Evolutionary conservation across 305 asterid species (phyloP).

Genomic region (Fraxinus sp.): DNA sequence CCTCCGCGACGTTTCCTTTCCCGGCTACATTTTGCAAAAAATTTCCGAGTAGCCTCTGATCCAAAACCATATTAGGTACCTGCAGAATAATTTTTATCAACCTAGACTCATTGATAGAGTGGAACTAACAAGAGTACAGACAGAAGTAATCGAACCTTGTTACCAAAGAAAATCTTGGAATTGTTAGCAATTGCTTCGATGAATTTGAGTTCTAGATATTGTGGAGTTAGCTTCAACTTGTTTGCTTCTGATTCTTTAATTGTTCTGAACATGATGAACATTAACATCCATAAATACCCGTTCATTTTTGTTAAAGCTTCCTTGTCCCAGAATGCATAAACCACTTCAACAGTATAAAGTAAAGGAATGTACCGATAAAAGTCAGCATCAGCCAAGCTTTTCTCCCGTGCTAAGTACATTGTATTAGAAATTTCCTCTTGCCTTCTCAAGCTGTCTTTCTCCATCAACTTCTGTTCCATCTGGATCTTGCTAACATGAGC

Average conservation of each 20-base stretch:
- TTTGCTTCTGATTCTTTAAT: conserved; percentile 92
- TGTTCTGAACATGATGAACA: conserved; percentile 47
- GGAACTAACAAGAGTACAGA: background rate
- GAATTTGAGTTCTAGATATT: conserved; percentile 78
- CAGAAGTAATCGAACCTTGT: conserved; percentile 55
- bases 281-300: background rate
- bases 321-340: background rate
- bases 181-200: conserved; percentile 89
- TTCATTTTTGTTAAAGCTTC: conserved; percentile 1
- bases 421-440: conserved; percentile 89
- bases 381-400: conserved; percentile 93
- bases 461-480: conserved; percentile 93
- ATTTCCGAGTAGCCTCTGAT: conserved; percentile 81
- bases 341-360: conserved; percentile 9
- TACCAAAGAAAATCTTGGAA: conserved; percentile 87
- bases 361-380: conserved; percentile 61
- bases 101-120: background rate
- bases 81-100: conserved; percentile 39
- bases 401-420: conserved; percentile 91
- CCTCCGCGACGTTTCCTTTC: conserved; percentile 29
- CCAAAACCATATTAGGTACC: conserved; percentile 83
- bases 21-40: conserved; percentile 46
- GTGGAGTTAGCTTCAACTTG: conserved; percentile 84
- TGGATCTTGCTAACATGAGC: conserved; percentile 92
- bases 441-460: conserved; percentile 85